These are phyloP conservation scores for Chaetothyriales sp. DNA, from an alignment of 2,329 filamentous ascomycete genomes.

Conservation along the genomic window DNA sequence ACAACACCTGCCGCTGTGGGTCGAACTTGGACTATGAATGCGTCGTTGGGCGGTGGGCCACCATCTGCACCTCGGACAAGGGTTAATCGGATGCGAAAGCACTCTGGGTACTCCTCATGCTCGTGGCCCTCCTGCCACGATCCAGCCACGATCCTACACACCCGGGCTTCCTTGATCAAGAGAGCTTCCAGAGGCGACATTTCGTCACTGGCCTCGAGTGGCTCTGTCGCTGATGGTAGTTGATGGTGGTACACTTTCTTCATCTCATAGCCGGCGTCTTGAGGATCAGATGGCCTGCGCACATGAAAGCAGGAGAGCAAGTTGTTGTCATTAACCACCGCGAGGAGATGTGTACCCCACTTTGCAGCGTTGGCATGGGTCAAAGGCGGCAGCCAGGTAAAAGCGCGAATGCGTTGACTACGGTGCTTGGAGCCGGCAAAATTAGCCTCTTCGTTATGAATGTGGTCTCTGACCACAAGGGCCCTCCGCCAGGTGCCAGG, in stretches of 20 bases:
- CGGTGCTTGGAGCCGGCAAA: conserved; percentile 12
- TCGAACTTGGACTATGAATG: background rate
- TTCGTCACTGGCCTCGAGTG: background rate
- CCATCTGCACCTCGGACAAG: background rate
- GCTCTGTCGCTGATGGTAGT: background rate
- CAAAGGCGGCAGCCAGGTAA: conserved; percentile 26
- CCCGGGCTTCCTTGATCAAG: background rate
- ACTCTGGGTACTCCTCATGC: background rate
- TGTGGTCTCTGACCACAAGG: conserved; percentile 38
- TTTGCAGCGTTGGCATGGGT: conserved; percentile 6
- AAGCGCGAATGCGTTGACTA: conserved; percentile 27
- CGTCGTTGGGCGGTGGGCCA: background rate
- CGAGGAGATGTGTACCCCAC: conserved; percentile 26
- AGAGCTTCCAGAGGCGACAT: background rate
- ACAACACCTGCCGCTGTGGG: background rate
- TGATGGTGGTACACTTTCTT: conserved; percentile 5
- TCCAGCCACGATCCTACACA: background rate
- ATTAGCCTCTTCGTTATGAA: conserved; percentile 22
- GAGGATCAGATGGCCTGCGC: conserved; percentile 6
- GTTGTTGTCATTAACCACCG: conserved; percentile 26
- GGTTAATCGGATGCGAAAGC: background rate
- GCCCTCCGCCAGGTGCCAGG: conserved; percentile 38
- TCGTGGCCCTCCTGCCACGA: background rate
- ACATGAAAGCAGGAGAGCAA: conserved; percentile 8
- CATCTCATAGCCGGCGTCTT: conserved; percentile 4